Conservation (phyloP, 345 rosid genomes). For the Stellera chamaejasme region DNA sequence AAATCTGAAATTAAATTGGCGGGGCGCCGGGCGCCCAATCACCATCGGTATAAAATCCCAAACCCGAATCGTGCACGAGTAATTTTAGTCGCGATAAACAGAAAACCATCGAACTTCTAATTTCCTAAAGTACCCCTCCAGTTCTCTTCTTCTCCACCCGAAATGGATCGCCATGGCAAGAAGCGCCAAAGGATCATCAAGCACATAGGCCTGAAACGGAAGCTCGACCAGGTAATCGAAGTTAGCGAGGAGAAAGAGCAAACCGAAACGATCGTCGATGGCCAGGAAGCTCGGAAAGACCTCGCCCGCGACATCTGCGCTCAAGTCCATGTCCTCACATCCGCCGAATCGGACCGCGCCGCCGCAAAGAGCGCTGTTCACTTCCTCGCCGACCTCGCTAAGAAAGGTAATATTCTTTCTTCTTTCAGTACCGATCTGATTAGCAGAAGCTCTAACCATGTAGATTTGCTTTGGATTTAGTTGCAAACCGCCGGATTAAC, state of each 20-base stretch:
- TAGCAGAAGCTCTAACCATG: no score
- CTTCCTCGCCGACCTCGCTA: slow-evolving; percentile 39
- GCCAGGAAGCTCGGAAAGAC: slow-evolving; percentile 14
- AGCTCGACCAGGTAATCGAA: slow-evolving; percentile 30
- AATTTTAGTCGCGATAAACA: not conserved
- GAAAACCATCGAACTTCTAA: not conserved
- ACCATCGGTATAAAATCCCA: not conserved
- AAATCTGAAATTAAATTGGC: no score
- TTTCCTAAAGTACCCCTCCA: slow-evolving; percentile 10
- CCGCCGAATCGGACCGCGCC: slow-evolving; percentile 34
- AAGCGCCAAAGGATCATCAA: slow-evolving; percentile 25
- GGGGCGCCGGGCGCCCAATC: no score
- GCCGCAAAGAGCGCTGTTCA: slow-evolving; percentile 37
- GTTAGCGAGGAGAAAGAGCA: slow-evolving; percentile 13
- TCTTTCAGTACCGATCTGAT: not conserved
- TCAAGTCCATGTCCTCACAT: slow-evolving; percentile 39
- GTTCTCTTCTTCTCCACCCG: not conserved
- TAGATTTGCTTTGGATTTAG: no score
- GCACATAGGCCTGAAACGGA: slow-evolving; percentile 45
- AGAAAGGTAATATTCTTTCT: slow-evolving; percentile 28
- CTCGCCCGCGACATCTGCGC: slow-evolving; percentile 25
- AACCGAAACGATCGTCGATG: slow-evolving; percentile 15
- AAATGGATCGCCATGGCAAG: slow-evolving; percentile 28
- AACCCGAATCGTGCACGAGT: not conserved
- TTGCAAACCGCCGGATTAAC: no score